Evolutionary conservation across 306 rosid genomes (phyloP), one percentile per base, ranked within the genome.

Genomic region (Herpetospermum pedunculosum): DNA sequence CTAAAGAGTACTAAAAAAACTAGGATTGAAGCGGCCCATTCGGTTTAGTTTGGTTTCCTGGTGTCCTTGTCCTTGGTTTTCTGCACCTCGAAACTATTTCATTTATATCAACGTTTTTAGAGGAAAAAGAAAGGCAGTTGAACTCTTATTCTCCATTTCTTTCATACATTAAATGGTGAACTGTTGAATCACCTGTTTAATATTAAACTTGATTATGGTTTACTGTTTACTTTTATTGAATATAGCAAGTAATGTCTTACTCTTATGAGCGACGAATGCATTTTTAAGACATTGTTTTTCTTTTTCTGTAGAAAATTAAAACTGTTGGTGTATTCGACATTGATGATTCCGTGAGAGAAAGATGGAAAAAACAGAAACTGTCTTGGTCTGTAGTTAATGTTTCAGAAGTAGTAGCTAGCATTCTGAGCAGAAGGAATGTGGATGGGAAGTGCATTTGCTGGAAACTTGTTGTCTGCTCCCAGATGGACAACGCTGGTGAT

Each of bases 301-400:
- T 63, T 65, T 48, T 73, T 35, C 44, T 86, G 82, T 67, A 91
- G 99, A 85, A 77, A 78, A 82, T 84, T 18, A 64, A 77, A 70
- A 82, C 72, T 53, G 41, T 78, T 57, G 82, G 83, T 53, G 82
- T 78, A 75, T 85, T 94, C 77, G 92, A 94, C 84, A 83, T 94
- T 67, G 92, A 94, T 84, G 74, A 65, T 49, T 75, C 74, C 37
- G 58, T 85, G 88, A 78, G 84, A 81, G 88, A 94, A 76, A 89
- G 97, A 83, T 62, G 77, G 70, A 81, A 75, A 76, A 94, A 76
- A 54, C 91, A 85, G 79, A 86, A 81, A 77, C 75, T 81, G 70
- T 94, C 97, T 43, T 77, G 82, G 89, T 88, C 92, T 59, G 82
- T 83, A 74, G 87, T 91, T 75, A 85, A 91, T 84, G 89, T 94